Evolutionary conservation across 257 asterid species (phyloP), one percentile per base, ranked within the genome.

Genomic region (Penstemon newberryi): DNA sequence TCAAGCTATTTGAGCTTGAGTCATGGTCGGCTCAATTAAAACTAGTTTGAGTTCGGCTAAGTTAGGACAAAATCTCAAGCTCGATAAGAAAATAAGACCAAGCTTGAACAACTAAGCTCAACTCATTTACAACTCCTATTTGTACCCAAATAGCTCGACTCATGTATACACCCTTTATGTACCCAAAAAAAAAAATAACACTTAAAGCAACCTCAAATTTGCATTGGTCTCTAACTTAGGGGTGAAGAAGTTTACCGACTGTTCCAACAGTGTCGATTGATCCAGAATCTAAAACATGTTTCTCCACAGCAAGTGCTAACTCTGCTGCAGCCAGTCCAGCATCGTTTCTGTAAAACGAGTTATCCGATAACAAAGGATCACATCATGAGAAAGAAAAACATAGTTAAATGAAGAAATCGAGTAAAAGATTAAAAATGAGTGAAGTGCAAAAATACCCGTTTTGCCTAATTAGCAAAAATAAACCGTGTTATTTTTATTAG

Each of bases 251-350:
- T 75, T 82, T 70, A 93, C 99, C 99, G 8, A 93, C 96, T 12
- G 99, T 93, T 42, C 99, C 99, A 51, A 93, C 99, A 41, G 97
- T 93, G 77, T 93, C 97, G 2, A 87, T 58, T 7, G 99, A 93
- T 78, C 99, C 97, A 10, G 96, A 88, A 46, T 85, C 95, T 56
- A 93, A 69, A 3, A 90, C 99, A 61, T 87, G 97, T 79, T 90
- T 84, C 85, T 93, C 98, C 71, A 90, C 96, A 39, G 92, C 95
- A 66, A 93, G 85, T 2, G 97, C 90, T 44, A 93, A 78, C 78
- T 93, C 99, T 7, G 99, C 97, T 65, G 99, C 99, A 63, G 99
- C 97, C 62, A 93, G 79, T 56, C 99, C 99, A 4, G 97, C 97
- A 59, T 93, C 97, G 45, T 90, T 88, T 78, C 99, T 93, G 87